These are phyloP conservation scores for Sugiyamaella mastotermitis DNA, from an alignment of 805 yeast genomes.

Conservation along the genomic window DNA sequence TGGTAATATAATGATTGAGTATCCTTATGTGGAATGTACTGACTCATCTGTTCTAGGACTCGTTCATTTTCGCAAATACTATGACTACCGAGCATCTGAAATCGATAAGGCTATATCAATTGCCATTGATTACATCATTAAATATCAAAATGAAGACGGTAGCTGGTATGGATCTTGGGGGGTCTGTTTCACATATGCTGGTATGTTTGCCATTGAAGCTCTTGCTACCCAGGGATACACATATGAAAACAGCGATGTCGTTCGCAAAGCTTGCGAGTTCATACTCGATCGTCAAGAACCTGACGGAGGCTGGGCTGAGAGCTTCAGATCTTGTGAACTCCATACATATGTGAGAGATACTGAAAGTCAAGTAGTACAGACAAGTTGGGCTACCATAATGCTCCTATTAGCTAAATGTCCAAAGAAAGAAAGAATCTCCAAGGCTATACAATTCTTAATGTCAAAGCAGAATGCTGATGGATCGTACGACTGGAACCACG, in stretches of 20 bases:
- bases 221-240: slow-evolving; percentile 59
- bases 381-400: slow-evolving; percentile 89
- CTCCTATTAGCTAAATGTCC: slow-evolving; percentile 79
- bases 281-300: slow-evolving; percentile 62
- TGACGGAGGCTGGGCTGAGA: slow-evolving; percentile 99
- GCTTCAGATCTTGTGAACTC: slow-evolving; percentile 84
- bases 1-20: slow-evolving; percentile 97
- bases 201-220: slow-evolving; percentile 97
- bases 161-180: slow-evolving; percentile 99
- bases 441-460: slow-evolving; percentile 60
- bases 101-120: slow-evolving; percentile 62
- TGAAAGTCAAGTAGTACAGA: slow-evolving; percentile 71
- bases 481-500: slow-evolving; percentile 76
- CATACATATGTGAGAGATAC: slow-evolving; percentile 63
- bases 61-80: slow-evolving; percentile 63
- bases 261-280: slow-evolving; percentile 78
- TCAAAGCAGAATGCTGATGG: slow-evolving; percentile 66
- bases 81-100: slow-evolving; percentile 58
- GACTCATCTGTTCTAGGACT: slow-evolving; percentile 91
- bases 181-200: slow-evolving; percentile 89
- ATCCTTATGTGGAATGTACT: slow-evolving; percentile 96
- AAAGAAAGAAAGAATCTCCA: slow-evolving; percentile 48
- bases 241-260: slow-evolving; percentile 57
- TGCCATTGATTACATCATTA: slow-evolving; percentile 67
- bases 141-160: slow-evolving; percentile 72